Evolutionary conservation across 345 rosid genomes (phyloP).

Genomic region (Cardiospermum halicacabum): DNA sequence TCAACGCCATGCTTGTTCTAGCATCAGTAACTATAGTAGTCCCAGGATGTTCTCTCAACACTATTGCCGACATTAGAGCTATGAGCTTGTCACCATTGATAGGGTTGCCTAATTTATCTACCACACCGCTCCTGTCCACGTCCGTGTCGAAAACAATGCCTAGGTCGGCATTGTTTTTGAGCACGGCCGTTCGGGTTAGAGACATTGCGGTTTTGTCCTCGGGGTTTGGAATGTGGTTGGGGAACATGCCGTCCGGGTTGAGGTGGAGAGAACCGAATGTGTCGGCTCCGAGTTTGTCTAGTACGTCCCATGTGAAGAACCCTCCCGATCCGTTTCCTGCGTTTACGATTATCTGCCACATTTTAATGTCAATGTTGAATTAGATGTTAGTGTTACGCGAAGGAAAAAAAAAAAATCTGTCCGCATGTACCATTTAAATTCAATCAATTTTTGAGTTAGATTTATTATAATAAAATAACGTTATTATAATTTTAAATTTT

Average conservation of each 20-base stretch:
- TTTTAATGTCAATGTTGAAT: background rate
- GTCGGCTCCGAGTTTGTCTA: conserved; percentile 90
- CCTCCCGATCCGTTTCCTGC: conserved; percentile 98
- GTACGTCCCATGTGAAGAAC: conserved; percentile 79
- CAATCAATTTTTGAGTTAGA: too few relatives aligned
- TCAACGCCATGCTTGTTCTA: conserved; percentile 75
- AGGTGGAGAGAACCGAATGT: conserved; percentile 82
- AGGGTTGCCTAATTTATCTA: conserved; percentile 70
- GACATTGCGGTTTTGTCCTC: conserved; percentile 87
- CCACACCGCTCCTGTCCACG: conserved; percentile 90
- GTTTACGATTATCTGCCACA: conserved; percentile 76
- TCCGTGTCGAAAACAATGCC: conserved; percentile 98
- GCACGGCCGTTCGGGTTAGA: conserved; percentile 72
- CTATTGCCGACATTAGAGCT: conserved; percentile 80
- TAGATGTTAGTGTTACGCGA: too few relatives aligned
- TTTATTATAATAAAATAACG: too few relatives aligned
- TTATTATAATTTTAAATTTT: too few relatives aligned
- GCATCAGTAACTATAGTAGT: conserved; percentile 83
- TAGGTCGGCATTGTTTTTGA: conserved; percentile 64
- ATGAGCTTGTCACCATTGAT: conserved; percentile 90
- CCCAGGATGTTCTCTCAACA: conserved; percentile 77
- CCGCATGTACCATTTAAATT: too few relatives aligned
- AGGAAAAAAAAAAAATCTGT: too few relatives aligned
- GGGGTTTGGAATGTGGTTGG: conserved; percentile 92
- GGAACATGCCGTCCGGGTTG: conserved; percentile 90